These are phyloP conservation scores for Chaetomium tenue DNA, from an alignment of 495 filamentous ascomycete species.

Conservation along the genomic window DNA sequence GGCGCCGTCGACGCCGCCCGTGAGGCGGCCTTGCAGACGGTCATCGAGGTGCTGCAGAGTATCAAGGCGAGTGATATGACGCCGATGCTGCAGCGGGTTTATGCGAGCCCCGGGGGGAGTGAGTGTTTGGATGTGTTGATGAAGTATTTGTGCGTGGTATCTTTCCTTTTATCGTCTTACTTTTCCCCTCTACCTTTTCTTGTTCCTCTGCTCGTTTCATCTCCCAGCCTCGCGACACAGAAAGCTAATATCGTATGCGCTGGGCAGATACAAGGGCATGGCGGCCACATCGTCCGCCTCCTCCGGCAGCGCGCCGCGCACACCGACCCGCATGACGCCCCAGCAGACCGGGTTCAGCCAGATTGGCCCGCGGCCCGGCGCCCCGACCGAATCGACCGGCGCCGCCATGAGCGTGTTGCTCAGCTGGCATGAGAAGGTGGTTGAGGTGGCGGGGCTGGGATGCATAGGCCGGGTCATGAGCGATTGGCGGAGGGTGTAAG, in stretches of 20 bases:
- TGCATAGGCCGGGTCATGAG: slow-evolving; percentile 89
- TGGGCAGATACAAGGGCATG: slow-evolving; percentile 78
- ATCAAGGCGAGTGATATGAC: slow-evolving; percentile 91
- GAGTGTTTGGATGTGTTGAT: slow-evolving; percentile 71
- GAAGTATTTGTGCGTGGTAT: slow-evolving; percentile 65
- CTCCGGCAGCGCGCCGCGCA: slow-evolving; percentile 37
- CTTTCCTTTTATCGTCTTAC: background rate
- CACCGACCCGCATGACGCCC: slow-evolving; percentile 60
- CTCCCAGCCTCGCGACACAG: background rate
- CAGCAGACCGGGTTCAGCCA: slow-evolving; percentile 84
- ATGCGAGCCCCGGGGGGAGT: slow-evolving; percentile 63
- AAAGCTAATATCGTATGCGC: background rate
- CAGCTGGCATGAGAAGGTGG: slow-evolving; percentile 94
- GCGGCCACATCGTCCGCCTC: slow-evolving; percentile 40
- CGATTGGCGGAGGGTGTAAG: slow-evolving; percentile 80
- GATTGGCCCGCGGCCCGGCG: slow-evolving; percentile 64
- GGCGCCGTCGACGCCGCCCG: slow-evolving; percentile 60
- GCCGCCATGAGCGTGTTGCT: slow-evolving; percentile 89
- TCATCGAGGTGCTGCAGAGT: slow-evolving; percentile 83
- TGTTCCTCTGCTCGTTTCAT: background rate
- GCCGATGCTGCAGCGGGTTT: slow-evolving; percentile 74
- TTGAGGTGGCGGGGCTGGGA: slow-evolving; percentile 82
- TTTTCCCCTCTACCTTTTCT: slow-evolving; percentile 15
- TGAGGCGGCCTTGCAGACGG: slow-evolving; percentile 77
- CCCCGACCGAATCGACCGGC: slow-evolving; percentile 68